These are phyloP conservation scores for Eucalyptus erythrocorys DNA, from an alignment of 345 rosid species.

Conservation along the genomic window DNA sequence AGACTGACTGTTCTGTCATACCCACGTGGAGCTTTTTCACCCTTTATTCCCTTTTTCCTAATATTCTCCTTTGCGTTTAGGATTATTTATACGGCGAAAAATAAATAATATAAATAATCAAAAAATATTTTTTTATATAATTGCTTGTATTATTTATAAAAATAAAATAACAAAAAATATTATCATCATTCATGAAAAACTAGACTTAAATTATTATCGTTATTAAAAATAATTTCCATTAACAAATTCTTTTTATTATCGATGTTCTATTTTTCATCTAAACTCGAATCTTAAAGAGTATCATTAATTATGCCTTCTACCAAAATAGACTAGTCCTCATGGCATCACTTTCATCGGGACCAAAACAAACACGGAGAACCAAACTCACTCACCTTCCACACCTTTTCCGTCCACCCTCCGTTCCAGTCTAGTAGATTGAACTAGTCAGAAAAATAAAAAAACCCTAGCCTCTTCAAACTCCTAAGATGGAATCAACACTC, in stretches of 20 bases:
- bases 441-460: neutral
- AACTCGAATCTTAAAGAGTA: neutral
- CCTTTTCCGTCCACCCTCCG: neutral
- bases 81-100: neutral
- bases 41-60: neutral
- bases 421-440: neutral
- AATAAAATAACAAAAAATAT: neutral
- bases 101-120: neutral
- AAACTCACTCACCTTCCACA: neutral
- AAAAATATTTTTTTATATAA: neutral
- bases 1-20: neutral
- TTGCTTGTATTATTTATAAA: no score
- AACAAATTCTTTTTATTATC: accelerated
- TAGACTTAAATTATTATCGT: neutral
- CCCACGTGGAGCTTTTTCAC: neutral
- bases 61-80: neutral
- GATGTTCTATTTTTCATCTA: neutral
- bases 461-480: neutral
- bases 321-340: neutral
- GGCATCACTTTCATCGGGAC: neutral
- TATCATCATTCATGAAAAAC: neutral
- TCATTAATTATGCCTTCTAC: neutral
- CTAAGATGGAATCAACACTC: neutral
- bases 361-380: neutral
- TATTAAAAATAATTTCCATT: neutral